phyloP scores from a whole-genome alignment of 2,329 filamentous ascomycete genomes.

The Xylaria sp. region DNA sequence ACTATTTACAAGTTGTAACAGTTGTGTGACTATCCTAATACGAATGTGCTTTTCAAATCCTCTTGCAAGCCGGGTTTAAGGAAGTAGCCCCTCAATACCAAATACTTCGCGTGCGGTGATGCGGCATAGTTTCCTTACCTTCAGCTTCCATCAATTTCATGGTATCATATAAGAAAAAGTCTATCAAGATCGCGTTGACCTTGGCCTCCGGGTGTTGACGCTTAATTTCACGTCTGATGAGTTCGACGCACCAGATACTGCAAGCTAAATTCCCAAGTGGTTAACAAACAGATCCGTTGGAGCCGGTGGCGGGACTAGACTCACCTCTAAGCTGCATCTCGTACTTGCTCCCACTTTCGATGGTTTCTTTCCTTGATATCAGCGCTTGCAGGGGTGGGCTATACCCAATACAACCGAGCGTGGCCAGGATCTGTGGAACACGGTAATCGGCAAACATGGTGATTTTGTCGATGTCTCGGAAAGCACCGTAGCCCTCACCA shows the following conservation, averaged over 20 bases:
- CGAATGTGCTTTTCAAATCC: not conserved
- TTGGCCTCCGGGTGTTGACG: conserved; percentile 75
- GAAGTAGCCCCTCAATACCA: conserved; percentile 74
- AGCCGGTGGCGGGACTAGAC: conserved; percentile 36
- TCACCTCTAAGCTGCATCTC: conserved; percentile 87
- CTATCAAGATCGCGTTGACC: conserved; percentile 90
- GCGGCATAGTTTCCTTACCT: conserved; percentile 72
- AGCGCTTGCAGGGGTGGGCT: conserved; percentile 80
- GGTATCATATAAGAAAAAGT: conserved; percentile 96
- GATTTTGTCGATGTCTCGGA: conserved; percentile 91
- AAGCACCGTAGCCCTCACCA: conserved; percentile 79
- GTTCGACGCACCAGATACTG: conserved; percentile 95
- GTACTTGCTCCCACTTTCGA: conserved; percentile 78
- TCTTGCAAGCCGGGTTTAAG: not conserved
- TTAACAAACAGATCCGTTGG: conserved; percentile 20
- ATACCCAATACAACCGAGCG: conserved; percentile 83
- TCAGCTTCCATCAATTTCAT: conserved; percentile 83
- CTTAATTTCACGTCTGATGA: conserved; percentile 84
- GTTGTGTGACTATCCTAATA: conserved; percentile 11
- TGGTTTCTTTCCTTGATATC: conserved; percentile 70
- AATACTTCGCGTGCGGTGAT: conserved; percentile 91
- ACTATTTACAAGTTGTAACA: not conserved
- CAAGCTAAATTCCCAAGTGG: conserved; percentile 64
- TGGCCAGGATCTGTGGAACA: conserved; percentile 90
- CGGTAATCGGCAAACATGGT: conserved; percentile 99